A percentile compares a stretch with the other conserved stretches of the same genome.
Evolutionary conservation across 2,329 filamentous ascomycete genomes (phyloP).

Genomic region (Raffaelea albimanens): DNA sequence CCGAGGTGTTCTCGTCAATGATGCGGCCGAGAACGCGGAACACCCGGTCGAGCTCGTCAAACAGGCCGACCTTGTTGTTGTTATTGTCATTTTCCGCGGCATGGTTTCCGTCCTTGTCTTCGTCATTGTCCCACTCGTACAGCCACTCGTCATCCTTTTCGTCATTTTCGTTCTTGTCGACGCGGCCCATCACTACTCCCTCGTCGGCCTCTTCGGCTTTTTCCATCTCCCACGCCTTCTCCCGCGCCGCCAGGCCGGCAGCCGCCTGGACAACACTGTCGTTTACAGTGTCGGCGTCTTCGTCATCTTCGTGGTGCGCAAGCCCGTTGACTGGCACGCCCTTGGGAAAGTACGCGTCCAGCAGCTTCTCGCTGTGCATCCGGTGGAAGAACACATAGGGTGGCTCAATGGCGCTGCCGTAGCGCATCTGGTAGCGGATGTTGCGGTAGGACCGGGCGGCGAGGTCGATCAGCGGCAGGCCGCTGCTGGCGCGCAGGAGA

Average conservation of each 20-base stretch:
- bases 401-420: conserved; percentile 24
- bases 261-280: conserved; percentile 9
- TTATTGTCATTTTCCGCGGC: background rate
- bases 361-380: conserved; percentile 24
- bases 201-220: conserved; percentile 4
- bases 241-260: conserved; percentile 2
- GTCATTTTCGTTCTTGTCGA: conserved; percentile 1
- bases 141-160: background rate
- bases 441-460: conserved; percentile 23
- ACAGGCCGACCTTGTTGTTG: conserved; percentile 6
- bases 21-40: conserved; percentile 13
- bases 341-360: conserved; percentile 22
- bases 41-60: conserved; percentile 14
- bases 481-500: conserved; percentile 37
- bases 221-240: conserved; percentile 5
- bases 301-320: conserved; percentile 3
- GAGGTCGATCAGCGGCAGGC: conserved; percentile 31
- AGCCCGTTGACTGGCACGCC: conserved; percentile 4
- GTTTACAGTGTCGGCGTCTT: conserved; percentile 10
- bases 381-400: conserved; percentile 31
- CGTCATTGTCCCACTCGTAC: background rate
- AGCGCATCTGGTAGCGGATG: conserved; percentile 11
- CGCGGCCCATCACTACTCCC: background rate
- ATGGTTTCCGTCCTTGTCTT: conserved; percentile 2
- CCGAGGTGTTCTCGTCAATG: conserved; percentile 11